phyloP scores from a whole-genome alignment of 2,329 filamentous ascomycete genomes.

The Sporothrix schenckii region DNA sequence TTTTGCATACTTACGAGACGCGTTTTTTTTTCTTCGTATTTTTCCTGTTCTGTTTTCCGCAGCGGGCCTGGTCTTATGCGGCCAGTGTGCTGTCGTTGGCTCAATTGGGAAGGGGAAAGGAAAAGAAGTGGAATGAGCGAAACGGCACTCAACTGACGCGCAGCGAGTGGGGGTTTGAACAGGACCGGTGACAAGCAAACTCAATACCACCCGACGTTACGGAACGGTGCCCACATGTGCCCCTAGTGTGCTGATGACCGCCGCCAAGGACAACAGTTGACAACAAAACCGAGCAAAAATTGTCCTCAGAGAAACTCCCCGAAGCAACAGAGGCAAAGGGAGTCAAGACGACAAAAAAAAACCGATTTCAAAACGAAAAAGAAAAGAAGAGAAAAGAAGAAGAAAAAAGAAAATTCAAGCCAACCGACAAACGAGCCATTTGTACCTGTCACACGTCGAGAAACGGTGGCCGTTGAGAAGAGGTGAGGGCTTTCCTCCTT shows the following conservation, averaged over 20 bases:
- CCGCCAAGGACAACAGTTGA: slow-evolving; percentile 7
- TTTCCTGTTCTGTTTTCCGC: neutral
- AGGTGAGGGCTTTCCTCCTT: slow-evolving; percentile 17
- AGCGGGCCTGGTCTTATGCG: neutral
- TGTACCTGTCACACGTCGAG: neutral
- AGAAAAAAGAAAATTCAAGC: neutral
- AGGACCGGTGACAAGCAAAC: slow-evolving; percentile 4
- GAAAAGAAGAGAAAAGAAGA: neutral
- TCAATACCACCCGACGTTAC: slow-evolving; percentile 15
- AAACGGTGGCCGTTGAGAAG: neutral
- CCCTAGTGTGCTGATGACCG: neutral
- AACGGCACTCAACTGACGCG: slow-evolving; percentile 8
- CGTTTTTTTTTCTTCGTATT: neutral
- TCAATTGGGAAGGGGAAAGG: neutral
- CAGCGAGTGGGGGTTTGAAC: slow-evolving; percentile 25
- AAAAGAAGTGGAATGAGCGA: neutral
- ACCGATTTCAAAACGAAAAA: neutral
- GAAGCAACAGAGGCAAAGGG: neutral
- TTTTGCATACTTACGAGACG: neutral
- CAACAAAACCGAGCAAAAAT: neutral
- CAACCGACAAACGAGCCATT: neutral
- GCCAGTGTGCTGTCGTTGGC: neutral
- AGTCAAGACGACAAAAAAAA: neutral
- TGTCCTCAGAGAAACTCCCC: neutral
- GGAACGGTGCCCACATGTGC: slow-evolving; percentile 13